Base-by-base conservation (phyloP, 495 filamentous ascomycete genomes). In the Aspergillus egyptiacus region DNA sequence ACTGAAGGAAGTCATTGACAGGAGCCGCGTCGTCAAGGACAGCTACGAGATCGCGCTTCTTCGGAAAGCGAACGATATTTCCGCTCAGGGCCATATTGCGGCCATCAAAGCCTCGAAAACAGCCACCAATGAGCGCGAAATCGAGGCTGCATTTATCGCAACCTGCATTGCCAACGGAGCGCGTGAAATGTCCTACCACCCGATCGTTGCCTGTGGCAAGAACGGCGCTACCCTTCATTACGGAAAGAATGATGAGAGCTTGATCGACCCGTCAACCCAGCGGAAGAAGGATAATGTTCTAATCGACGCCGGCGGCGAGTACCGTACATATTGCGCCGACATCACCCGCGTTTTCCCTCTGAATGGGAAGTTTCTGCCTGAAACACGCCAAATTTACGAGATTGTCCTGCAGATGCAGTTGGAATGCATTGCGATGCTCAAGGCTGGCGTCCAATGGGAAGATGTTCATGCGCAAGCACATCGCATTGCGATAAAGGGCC, bases 311-410 rank as follows among this genome's bases (percentile, higher is more conserved):
- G 91, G 88, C 17, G 79, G 74, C 22, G 91, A 96, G 67, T 88
- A 81, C 65, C 60, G 76, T 15, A 84, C 83, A 55, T 96, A 96
- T 60, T 86, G 85, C 40, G 74, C 86, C 5, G 91, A 96, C 67
- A 87, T 96, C 50, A 96, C 91, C n/a, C 77, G 91, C 42, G 87
- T 85, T 0, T 90, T 95, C 53, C 91, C 91, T 28, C 78, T 95
- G 54, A 77, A 71, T 17, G 90, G 89, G 25, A 81, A 73, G 50
- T 95, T 94, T 65, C 77, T 73, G 7, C 60, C 67, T 23, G 86
- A 95, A 68, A 84, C 81, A 45, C 69, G 78, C 27, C 76, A 80
- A 52, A 87, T 95, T 55, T 96, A 96, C 67, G 79, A 91, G 46
- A 83, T 94, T 33, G 91, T 96, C 2, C 71, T 89, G 11, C 66